Evolutionary conservation across 495 filamentous ascomycete species (phyloP).

Genomic region (Aspergillus steynii): DNA sequence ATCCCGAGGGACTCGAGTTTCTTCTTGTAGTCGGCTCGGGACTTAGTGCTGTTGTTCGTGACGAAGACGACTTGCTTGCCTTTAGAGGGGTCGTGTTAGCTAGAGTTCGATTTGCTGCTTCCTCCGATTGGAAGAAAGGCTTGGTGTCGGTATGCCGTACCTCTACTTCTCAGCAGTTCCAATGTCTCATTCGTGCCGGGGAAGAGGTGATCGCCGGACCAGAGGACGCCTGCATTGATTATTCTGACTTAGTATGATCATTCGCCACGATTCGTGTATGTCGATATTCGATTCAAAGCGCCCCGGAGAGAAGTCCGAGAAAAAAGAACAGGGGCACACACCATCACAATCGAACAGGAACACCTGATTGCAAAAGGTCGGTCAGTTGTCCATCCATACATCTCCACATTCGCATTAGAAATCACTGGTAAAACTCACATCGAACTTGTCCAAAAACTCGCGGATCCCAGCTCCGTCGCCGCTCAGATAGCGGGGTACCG

Average conservation of each 20-base stretch:
- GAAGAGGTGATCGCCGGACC: constrained; percentile 91
- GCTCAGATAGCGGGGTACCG: constrained; percentile 70
- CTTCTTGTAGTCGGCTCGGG: constrained; percentile 85
- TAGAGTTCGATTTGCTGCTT: not conserved
- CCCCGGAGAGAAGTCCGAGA: constrained; percentile 9
- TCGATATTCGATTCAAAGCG: constrained; percentile 8
- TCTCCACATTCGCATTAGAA: not conserved
- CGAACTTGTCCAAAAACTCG: constrained; percentile 85
- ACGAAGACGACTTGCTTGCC: constrained; percentile 95
- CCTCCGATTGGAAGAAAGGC: not conserved
- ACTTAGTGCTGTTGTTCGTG: constrained; percentile 98
- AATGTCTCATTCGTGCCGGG: constrained; percentile 80
- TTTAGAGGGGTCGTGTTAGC: constrained; percentile 24
- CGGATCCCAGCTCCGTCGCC: constrained; percentile 73
- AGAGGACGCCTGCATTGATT: constrained; percentile 74
- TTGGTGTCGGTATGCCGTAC: constrained; percentile 40
- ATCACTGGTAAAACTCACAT: constrained; percentile 60
- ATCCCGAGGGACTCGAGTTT: constrained; percentile 86
- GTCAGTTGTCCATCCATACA: not conserved
- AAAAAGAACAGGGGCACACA: constrained; percentile 40
- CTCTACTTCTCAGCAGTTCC: constrained; percentile 74
- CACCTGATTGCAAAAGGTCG: constrained; percentile 52
- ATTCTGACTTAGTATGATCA: constrained; percentile 20
- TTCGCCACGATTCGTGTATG: not conserved
- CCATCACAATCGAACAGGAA: constrained; percentile 98